Evolutionary conservation across 345 rosid species (phyloP), one percentile per base, ranked within the genome.

Genomic region (Melaleuca alternifolia): DNA sequence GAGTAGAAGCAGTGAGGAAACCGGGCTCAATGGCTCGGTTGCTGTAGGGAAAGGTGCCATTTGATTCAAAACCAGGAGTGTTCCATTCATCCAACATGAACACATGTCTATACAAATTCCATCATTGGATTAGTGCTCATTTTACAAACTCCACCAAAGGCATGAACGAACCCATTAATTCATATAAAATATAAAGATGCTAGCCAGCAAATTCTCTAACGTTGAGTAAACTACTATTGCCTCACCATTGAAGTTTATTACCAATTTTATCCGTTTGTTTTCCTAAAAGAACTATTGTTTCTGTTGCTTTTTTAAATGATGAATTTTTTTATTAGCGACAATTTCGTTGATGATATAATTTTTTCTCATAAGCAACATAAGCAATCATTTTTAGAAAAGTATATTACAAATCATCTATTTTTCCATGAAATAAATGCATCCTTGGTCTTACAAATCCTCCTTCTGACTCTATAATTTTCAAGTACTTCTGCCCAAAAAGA

Each of bases 111-210:
- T 54, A 20, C 20, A 54, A 54, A 54, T 54, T 18, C 3, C 56
- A 7, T 20, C 10, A 54, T 7, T 2, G 56, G 56, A 54, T 20
- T 20, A 7, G 7, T 9, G 1, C 2, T 33, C 23, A 0, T 9
- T 12, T 71, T 33, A 33, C 13, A 33, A 33, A 65, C 1, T 65
- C 20, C 4, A 33, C 23, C 11, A 16, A 33, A 65, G 16, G 24
- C 5, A 18, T 3, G 0, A 33, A 33, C 1, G 2, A 8, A 65
- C 16, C 0, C 10, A 5, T 65, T 65, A 10, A 11, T 30, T 33
- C 1, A 8, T 16, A 9, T 65, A 16, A 7, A 65, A 44, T 30
- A 65, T 15, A 24, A 7, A 30, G 6, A 65, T 33, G 23, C 1
- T 11, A 15, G 2, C 20, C 1, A 50, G 41, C 41, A 50, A 50